These are phyloP conservation scores for Pseudoturritis turrita DNA, from an alignment of 345 rosid species.

Conservation along the genomic window DNA sequence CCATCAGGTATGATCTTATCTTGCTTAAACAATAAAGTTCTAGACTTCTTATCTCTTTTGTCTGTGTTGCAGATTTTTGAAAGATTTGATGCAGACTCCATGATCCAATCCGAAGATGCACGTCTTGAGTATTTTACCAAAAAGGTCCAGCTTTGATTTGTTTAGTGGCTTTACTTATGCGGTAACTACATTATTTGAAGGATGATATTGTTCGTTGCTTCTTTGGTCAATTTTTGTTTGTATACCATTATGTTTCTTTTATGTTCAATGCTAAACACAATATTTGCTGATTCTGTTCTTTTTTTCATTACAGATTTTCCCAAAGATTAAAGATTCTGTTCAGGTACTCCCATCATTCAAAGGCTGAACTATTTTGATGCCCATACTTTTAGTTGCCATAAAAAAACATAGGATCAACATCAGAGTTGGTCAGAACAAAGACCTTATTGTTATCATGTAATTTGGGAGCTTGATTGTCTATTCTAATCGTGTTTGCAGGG, in stretches of 20 bases:
- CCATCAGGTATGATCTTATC: slow-evolving; percentile 56
- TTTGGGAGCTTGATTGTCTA: slow-evolving; percentile 8
- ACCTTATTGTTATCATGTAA: background rate
- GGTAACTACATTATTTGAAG: background rate
- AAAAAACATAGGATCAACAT: background rate
- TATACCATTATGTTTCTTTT: background rate
- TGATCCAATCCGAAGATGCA: slow-evolving; percentile 57
- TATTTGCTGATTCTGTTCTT: slow-evolving; percentile 26
- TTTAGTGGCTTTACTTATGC: background rate
- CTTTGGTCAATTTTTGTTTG: background rate
- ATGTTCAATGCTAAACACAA: background rate
- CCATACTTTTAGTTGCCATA: background rate
- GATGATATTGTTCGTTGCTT: background rate
- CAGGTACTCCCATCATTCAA: slow-evolving; percentile 47
- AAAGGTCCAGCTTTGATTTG: slow-evolving; percentile 48
- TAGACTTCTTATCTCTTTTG: slow-evolving; percentile 17
- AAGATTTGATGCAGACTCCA: slow-evolving; percentile 60
- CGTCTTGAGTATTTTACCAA: slow-evolving; percentile 77
- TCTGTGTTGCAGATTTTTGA: slow-evolving; percentile 63
- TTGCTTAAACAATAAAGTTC: background rate
- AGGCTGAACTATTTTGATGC: slow-evolving; percentile 7
- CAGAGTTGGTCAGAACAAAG: background rate
- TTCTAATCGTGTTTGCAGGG: slow-evolving; percentile 47
- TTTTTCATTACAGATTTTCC: slow-evolving; percentile 69
- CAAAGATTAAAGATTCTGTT: slow-evolving; percentile 81